Evolutionary conservation across 352 stramenopile genomes (phyloP), one percentile per base, ranked within the genome.

Genomic region (Phytophthora macrochlamydospora): DNA sequence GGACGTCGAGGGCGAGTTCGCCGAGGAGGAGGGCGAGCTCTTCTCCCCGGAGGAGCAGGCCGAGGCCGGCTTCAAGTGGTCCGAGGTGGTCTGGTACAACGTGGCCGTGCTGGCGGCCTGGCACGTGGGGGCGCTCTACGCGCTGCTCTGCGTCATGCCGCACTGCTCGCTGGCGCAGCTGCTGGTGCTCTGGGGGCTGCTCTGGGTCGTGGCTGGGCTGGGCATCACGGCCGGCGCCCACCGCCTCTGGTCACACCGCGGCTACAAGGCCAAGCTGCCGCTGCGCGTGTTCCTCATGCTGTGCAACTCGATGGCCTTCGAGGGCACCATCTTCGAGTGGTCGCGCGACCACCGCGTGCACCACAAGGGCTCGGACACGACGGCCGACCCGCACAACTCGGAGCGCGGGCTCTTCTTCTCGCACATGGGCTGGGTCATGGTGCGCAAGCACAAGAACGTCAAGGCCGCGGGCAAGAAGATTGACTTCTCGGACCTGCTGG

Each of bases 341-440:
- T 91, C 96, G n/a, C 95, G 98, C 48, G 98, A 99, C 79, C 98
- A 99, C 84, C 94, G 98, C 51, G 96, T 99, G 44, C 98, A 99
- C 79, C 98, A 99, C 92, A 99, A 99, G 81, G 95, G 97, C 71
- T 98, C 94, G 31, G 96, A 99, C 81, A 98, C 96, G 51, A 95
- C 94, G 12, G 78, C 79, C 2, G 92, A 98, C 67, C 93, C 93
- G 56, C 97, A 99, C 89, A 98, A 99, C 81, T 98, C 97, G 53
- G 91, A 79, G 32, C 87, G 97, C 28, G 98, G 98, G 33, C 99
- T 99, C 78, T 99, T 99, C 84, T 99, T 99, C 73, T 94, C 98
- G 11, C 97, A 99, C 85, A 99, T 99, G 87, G 98, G 98, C 62
- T 99, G 98, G 98, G 83, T 99, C 42, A 98, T 99, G 76, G 87